Percentiles rank a stretch among this genome's conserved stretches.
phyloP scores from a whole-genome alignment of 768 basidiomycete species.

The Infundibulicybe gibba region DNA sequence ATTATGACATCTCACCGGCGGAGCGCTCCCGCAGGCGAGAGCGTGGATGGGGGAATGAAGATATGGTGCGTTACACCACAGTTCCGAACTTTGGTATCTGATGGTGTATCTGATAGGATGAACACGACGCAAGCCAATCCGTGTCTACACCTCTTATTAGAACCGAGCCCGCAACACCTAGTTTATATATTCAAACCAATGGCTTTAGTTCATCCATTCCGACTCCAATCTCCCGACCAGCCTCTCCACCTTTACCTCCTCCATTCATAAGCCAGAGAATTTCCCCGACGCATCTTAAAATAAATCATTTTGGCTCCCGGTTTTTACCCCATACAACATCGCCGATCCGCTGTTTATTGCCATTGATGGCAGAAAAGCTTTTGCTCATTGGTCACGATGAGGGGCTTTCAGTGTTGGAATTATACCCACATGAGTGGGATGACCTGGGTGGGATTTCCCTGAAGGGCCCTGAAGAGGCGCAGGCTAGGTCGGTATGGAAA shows the following conservation, averaged over 20 bases:
- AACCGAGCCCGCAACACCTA: neutral
- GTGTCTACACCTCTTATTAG: too few species aligned
- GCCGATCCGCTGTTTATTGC: constrained; percentile 73
- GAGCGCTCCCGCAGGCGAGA: constrained; percentile 53
- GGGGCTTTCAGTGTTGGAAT: constrained; percentile 78
- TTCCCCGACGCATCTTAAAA: constrained; percentile 59
- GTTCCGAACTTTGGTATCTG: neutral
- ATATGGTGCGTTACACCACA: constrained; percentile 15
- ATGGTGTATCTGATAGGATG: neutral
- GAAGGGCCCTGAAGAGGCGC: constrained; percentile 72
- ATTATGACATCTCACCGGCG: constrained; percentile 59
- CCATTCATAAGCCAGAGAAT: constrained; percentile 48
- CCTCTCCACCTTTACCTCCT: constrained; percentile 29
- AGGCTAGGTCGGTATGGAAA: constrained; percentile 63
- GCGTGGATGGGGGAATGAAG: constrained; percentile 68
- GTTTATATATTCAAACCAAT: constrained; percentile 40
- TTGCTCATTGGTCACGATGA: constrained; percentile 79
- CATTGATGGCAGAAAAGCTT: constrained; percentile 58
- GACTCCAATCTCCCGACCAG: constrained; percentile 17
- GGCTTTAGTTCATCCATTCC: constrained; percentile 27
- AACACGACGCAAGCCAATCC: too few species aligned
- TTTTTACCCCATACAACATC: constrained; percentile 79
- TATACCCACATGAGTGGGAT: constrained; percentile 73
- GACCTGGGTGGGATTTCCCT: constrained; percentile 41
- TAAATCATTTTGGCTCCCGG: constrained; percentile 81